Base-by-base conservation (phyloP, 2,329 filamentous ascomycete species). In the Penicillium frequentans region DNA sequence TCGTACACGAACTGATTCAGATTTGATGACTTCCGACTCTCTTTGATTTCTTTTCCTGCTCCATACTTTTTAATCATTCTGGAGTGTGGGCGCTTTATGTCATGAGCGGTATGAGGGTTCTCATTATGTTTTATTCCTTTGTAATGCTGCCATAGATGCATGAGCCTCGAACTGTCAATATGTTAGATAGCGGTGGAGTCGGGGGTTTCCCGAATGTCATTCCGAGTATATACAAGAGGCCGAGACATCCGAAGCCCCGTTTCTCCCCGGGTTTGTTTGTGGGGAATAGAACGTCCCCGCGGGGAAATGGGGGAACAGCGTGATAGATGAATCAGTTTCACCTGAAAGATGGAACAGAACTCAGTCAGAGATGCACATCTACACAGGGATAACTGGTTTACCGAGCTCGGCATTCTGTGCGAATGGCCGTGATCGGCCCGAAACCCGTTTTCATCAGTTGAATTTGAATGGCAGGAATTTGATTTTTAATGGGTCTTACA, bases 401-500 rank as follows among this genome's bases (percentile, higher is more conserved):
- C n/a, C 39, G 39, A 42, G 47, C 47, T 62, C 63, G 63, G 63
- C 35, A 45, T 64, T 65, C 61, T 63, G 19, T 63, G 63, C 63
- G 63, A 65, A 58, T 57, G 23, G 52, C 54, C 57, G 61, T 9
- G 55, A 58, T 62, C 60, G 60, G 60, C 58, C 35, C 27, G 37
- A 62, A 62, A 26, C 47, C 60, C 60, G 60, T 50, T 27, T 37
- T 19, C 29, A 14, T 33, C 33, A 19, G 27, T 45, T 16, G 24
- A 24, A 27, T 29, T 10, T 54, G 44, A 21, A 21, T 33, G 47
- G 27, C 29, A 26, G 39, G 39, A 23, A 27, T 23, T 52, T 14
- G 13, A 33, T 55, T 55, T 46, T 52, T 49, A 45, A 43, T 23
- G 48, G 48, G 33, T 52, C 49, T 52, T 19, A 6, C 24, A 47